Conservation (phyloP, 257 asterid species). For the Misopates orontium region DNA sequence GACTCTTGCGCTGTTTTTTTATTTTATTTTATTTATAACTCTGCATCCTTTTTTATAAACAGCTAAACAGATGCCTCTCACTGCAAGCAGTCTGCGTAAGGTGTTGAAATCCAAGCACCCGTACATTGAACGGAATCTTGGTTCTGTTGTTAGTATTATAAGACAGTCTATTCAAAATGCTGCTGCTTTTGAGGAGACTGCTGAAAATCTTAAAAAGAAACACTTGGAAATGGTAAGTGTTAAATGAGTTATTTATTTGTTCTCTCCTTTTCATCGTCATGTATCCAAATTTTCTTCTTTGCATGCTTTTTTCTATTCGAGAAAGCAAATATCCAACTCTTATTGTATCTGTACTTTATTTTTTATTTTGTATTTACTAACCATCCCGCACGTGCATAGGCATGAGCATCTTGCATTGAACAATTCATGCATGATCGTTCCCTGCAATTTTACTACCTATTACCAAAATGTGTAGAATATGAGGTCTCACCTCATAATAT, state of each 20-base stretch:
- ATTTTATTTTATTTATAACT: too few species aligned
- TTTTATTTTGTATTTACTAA: too few species aligned
- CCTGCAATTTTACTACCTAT: too few species aligned
- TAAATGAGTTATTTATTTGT: neutral
- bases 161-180: conserved; percentile 79
- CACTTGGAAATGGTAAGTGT: conserved; percentile 60
- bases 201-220: conserved; percentile 55
- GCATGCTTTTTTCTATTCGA: conserved; percentile 16
- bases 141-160: conserved; percentile 71
- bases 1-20: conserved; percentile 16
- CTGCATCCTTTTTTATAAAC: conserved; percentile 32
- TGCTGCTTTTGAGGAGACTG: conserved; percentile 71
- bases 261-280: neutral
- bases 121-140: conserved; percentile 75
- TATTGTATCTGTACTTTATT: neutral
- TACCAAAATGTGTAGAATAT: too few species aligned
- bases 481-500: too few species aligned
- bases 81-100: conserved; percentile 57
- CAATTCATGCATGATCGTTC: too few species aligned
- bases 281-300: neutral
- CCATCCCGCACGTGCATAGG: too few species aligned
- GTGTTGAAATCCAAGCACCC: conserved; percentile 73
- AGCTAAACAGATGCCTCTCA: conserved; percentile 95
- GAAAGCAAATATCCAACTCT: neutral
- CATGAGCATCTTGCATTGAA: too few species aligned